Conservation (phyloP, 352 stramenopile species). For the Phytophthora pisi region DNA sequence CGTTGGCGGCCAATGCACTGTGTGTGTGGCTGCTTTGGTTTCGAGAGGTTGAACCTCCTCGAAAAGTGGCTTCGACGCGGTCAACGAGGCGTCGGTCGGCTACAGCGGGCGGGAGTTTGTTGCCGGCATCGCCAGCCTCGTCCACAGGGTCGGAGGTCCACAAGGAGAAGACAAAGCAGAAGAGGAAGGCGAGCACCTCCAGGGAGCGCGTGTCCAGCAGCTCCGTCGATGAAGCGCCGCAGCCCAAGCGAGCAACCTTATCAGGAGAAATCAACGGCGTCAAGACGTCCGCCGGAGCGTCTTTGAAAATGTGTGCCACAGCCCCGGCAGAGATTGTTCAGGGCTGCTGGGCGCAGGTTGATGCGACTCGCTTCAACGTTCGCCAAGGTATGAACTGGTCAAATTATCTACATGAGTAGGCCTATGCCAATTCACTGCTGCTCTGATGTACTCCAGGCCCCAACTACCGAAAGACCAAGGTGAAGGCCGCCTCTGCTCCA, state of each 20-base stretch:
- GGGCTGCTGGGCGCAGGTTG: constrained; percentile 71
- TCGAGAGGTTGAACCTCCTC: constrained; percentile 8
- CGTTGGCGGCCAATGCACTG: constrained; percentile 47
- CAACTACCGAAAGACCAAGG: constrained; percentile 80
- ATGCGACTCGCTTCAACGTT: constrained; percentile 80
- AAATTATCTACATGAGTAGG: too few species aligned
- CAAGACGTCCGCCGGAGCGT: constrained; percentile 58
- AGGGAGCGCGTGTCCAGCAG: constrained; percentile 13
- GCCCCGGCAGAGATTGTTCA: constrained; percentile 36
- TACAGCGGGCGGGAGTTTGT: constrained; percentile 2
- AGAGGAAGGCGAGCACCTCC: background rate
- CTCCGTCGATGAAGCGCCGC: constrained; percentile 2
- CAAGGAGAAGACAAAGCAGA: constrained; percentile 20
- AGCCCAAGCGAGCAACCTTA: constrained; percentile 18
- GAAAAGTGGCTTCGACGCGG: background rate
- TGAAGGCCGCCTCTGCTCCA: constrained; percentile 63
- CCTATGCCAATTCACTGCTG: too few species aligned
- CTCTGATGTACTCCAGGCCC: constrained; percentile 40
- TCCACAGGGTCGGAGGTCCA: constrained; percentile 6
- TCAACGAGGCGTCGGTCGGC: background rate
- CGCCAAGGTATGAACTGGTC: constrained; percentile 50
- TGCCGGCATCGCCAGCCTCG: constrained; percentile 5
- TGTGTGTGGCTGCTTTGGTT: constrained; percentile 56
- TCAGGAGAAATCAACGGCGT: constrained; percentile 42
- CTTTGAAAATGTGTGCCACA: constrained; percentile 56